phyloP scores from a whole-genome alignment of 805 yeast species.

The Saccharomycopsis microspora region DNA sequence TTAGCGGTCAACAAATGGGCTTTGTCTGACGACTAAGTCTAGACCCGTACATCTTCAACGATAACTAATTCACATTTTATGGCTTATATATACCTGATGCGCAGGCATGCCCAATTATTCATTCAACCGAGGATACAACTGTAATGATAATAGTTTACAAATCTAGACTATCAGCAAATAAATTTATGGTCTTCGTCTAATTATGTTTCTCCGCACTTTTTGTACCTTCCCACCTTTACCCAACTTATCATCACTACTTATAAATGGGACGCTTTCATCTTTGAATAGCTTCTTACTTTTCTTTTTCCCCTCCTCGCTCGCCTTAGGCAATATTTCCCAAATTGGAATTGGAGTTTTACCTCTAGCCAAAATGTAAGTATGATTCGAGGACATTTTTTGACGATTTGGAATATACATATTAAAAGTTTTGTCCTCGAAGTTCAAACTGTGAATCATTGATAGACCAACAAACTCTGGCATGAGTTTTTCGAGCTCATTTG shows the following conservation, averaged over 20 bases:
- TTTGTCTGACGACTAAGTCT: not conserved
- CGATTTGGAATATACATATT: slow-evolving; percentile 8
- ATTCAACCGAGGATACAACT: too few species aligned
- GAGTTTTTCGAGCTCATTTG: not conserved
- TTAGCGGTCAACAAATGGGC: slow-evolving; percentile 31
- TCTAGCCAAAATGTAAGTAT: slow-evolving; percentile 1
- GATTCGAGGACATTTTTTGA: not conserved
- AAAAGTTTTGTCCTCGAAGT: slow-evolving; percentile 3
- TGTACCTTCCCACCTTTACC: slow-evolving; percentile 38
- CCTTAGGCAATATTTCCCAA: slow-evolving; percentile 24
- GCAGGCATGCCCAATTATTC: too few species aligned
- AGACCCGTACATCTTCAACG: too few species aligned
- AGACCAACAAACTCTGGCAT: slow-evolving; percentile 6
- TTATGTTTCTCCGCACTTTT: slow-evolving; percentile 36
- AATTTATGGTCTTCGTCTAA: slow-evolving; percentile 21
- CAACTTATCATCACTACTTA: slow-evolving; percentile 30
- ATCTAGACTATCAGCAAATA: not conserved
- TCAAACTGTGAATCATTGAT: slow-evolving; percentile 9
- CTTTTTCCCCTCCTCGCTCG: not conserved
- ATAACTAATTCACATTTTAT: too few species aligned
- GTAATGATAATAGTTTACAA: not conserved
- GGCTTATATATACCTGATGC: too few species aligned
- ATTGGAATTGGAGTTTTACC: slow-evolving; percentile 12
- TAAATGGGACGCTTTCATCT: slow-evolving; percentile 10
- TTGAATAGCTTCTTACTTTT: slow-evolving; percentile 12